These are phyloP conservation scores for Calamus simplicifolius DNA, from an alignment of 176 grass and related monocot genomes.

Conservation along the genomic window DNA sequence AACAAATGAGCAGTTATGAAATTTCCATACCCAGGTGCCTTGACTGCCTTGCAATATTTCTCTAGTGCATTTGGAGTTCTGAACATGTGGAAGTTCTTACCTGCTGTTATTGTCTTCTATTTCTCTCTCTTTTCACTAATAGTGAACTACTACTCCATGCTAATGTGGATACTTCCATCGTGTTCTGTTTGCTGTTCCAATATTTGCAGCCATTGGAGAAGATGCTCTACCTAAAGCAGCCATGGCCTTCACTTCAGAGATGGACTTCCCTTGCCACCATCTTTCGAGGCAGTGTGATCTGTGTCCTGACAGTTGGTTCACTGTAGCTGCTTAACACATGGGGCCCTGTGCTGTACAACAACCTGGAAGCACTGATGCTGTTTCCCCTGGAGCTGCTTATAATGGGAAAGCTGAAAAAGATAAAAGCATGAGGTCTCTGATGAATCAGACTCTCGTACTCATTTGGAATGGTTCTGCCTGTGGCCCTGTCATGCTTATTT, in stretches of 20 bases:
- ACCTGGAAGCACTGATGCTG: constrained; percentile 65
- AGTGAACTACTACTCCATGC: constrained; percentile 74
- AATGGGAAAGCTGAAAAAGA: constrained; percentile 68
- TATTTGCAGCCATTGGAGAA: constrained; percentile 77
- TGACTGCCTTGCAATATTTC: constrained; percentile 69
- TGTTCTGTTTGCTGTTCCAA: constrained; percentile 77
- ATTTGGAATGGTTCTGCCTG: constrained; percentile 57
- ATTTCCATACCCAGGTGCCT: constrained; percentile 66
- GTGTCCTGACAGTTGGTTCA: constrained; percentile 89
- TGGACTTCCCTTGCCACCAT: constrained; percentile 78
- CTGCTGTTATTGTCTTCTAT: constrained; percentile 85
- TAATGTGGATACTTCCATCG: constrained; percentile 87
- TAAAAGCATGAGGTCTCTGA: constrained; percentile 57
- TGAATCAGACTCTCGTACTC: constrained; percentile 66
- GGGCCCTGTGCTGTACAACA: constrained; percentile 91
- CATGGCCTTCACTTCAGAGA: constrained; percentile 64
- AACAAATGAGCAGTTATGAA: constrained; percentile 91
- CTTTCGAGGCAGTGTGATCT: constrained; percentile 73
- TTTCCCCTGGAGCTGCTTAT: constrained; percentile 77
- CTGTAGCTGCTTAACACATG: constrained; percentile 74
- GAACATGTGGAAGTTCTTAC: constrained; percentile 87
- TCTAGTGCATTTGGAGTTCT: constrained; percentile 73
- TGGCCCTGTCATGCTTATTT: constrained; percentile 69
- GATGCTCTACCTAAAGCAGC: constrained; percentile 69
- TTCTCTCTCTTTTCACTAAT: constrained; percentile 75